Evolutionary conservation across 208 protist species (phyloP), one percentile per base, ranked within the genome.

Genomic region (Leishmania amazonensis): DNA sequence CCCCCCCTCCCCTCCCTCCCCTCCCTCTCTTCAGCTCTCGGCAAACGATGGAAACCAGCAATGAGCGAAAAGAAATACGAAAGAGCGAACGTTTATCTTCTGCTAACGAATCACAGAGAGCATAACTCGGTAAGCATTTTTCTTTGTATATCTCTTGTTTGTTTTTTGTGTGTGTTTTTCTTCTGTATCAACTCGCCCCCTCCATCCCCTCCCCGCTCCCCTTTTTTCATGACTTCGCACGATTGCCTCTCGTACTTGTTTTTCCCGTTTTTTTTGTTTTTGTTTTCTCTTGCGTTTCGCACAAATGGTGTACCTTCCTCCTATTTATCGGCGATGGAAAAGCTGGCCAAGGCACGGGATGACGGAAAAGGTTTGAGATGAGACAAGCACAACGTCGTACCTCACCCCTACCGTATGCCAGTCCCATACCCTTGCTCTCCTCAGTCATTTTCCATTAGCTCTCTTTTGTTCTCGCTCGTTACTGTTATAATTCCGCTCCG

Each of bases 361-460:
- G 31, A 75, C 45, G 35, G 47, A 15, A 76, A 54, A 45, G 51
- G 31, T 62, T n/a, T 82, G 82, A 82, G 82, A 85, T 68, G 82
- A 85, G 76, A 87, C 84, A 87, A 82, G 64, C 28, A 82, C 76
- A 85, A 78, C 82, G 82, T 85, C 82, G 82, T 85, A 65, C 82
- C 82, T 82, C 82, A 76, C 62, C 71, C 76, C 51, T 62, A 31
- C 49, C 35, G 21, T 42, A 47, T 47, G 73, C 2, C 73, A 17
- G 24, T 9, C 31, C 53, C 28, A 40, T 45, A 17, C 3, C n/a
- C 15, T 76, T 76, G 49, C n/a, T 60, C 72, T 13, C 31, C 9
- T 60, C 31, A 47, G n/a, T 64, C 24, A 5, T 19, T 35, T 31
- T n/a, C 72, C 28, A 62, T 62, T 42, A 71, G 67, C 78, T 71